Evolutionary conservation across 805 yeast species (phyloP).

Genomic region (Hanseniaspora taiwanica): DNA sequence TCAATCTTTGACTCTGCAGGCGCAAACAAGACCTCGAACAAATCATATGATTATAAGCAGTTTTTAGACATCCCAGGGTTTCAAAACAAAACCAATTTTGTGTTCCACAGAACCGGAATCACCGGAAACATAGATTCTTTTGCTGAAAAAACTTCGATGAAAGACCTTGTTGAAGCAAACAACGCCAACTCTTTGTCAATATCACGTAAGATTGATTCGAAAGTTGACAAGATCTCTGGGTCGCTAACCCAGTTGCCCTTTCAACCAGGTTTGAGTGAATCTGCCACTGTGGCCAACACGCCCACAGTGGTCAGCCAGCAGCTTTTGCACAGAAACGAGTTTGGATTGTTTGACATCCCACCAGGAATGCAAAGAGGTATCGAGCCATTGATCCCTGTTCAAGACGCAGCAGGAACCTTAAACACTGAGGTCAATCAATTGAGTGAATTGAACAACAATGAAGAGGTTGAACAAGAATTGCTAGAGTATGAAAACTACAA

Average conservation of each 20-base stretch:
- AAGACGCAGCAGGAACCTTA: constrained; percentile 9
- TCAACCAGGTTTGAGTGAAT: constrained; percentile 73
- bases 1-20: neutral
- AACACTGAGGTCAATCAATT: constrained; percentile 14
- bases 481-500: constrained; percentile 4
- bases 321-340: constrained; percentile 47
- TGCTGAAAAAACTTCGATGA: constrained; percentile 45
- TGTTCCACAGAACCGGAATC: constrained; percentile 65
- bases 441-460: constrained; percentile 22
- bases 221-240: constrained; percentile 53
- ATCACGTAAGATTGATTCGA: constrained; percentile 51
- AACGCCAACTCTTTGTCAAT: constrained; percentile 63
- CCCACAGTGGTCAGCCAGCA: neutral
- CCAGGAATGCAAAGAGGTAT: constrained; percentile 75
- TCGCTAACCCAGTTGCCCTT: constrained; percentile 70
- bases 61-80: constrained; percentile 48
- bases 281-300: constrained; percentile 7
- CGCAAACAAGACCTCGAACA: constrained; percentile 12
- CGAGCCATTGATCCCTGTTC: constrained; percentile 12
- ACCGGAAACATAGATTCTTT: constrained; percentile 53
- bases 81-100: constrained; percentile 47
- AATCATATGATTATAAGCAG: constrained; percentile 24
- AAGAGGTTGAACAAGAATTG: constrained; percentile 20
- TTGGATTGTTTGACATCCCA: constrained; percentile 73
- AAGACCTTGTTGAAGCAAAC: constrained; percentile 33